phyloP scores from a whole-genome alignment of 2,329 filamentous ascomycete species.

The Penicillium frequentans region DNA sequence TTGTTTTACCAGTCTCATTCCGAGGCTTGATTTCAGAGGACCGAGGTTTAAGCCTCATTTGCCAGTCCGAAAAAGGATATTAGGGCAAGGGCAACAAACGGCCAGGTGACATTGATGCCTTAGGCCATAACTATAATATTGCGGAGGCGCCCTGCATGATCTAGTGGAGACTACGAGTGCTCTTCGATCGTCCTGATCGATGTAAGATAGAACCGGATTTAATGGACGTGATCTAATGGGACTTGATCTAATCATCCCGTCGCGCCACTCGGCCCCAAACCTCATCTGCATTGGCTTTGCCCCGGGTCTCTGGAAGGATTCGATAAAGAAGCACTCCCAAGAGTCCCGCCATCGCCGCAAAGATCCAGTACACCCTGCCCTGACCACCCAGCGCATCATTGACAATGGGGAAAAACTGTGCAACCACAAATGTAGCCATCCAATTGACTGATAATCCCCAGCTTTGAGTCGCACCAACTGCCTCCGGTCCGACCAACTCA shows the following conservation, averaged over 20 bases:
- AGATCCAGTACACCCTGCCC: conserved; percentile 90
- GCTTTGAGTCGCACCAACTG: conserved; percentile 86
- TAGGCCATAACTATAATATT: neutral
- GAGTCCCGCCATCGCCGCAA: conserved; percentile 69
- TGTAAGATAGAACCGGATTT: no score
- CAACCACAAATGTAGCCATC: conserved; percentile 85
- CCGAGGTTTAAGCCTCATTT: conserved; percentile 1
- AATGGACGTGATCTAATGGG: neutral
- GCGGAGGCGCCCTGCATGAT: no score
- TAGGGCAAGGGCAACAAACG: neutral
- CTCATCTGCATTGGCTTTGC: conserved; percentile 79
- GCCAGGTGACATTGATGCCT: neutral
- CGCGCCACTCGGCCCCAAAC: conserved; percentile 72
- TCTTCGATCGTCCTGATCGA: neutral
- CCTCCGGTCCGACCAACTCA: conserved; percentile 86
- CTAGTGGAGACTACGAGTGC: neutral
- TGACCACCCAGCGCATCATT: conserved; percentile 74
- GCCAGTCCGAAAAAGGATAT: neutral
- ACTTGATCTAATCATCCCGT: conserved; percentile 31
- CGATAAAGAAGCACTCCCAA: conserved; percentile 71
- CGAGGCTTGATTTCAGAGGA: neutral
- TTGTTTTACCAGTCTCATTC: neutral
- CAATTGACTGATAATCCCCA: conserved; percentile 88
- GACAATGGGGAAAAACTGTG: conserved; percentile 89
- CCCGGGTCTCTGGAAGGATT: conserved; percentile 83